These are phyloP conservation scores for Monosporascus sp. DNA, from an alignment of 2,329 filamentous ascomycete species.

Conservation along the genomic window DNA sequence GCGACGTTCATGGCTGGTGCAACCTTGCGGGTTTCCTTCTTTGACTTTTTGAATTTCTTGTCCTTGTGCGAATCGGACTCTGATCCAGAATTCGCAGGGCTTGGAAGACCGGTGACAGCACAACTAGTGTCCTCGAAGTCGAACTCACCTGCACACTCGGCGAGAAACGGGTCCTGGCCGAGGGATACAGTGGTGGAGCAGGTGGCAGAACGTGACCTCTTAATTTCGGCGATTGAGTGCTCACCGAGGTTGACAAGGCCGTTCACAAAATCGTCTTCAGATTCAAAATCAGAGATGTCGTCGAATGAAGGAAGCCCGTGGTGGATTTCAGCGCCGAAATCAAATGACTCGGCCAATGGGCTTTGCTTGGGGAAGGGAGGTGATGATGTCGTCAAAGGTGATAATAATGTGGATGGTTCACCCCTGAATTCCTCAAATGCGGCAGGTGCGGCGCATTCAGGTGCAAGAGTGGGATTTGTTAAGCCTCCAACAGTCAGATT, in stretches of 20 bases:
- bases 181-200: conserved; percentile 63
- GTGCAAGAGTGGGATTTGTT: conserved; percentile 42
- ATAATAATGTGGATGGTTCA: conserved; percentile 24
- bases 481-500: conserved; percentile 69
- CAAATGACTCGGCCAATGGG: conserved; percentile 41
- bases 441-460: conserved; percentile 61
- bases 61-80: conserved; percentile 45
- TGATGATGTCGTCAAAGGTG: not conserved
- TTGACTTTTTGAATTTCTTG: conserved; percentile 54
- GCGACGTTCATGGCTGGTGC: conserved; percentile 40
- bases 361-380: conserved; percentile 41
- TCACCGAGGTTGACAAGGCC: conserved; percentile 63
- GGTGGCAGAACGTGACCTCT: conserved; percentile 64
- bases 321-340: conserved; percentile 44
- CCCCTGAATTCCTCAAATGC: conserved; percentile 56
- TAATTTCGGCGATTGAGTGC: conserved; percentile 53
- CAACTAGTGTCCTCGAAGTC: conserved; percentile 68
- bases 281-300: conserved; percentile 83
- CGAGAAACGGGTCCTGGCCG: conserved; percentile 72
- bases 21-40: conserved; percentile 35
- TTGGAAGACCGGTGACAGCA: conserved; percentile 56
- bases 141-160: conserved; percentile 55
- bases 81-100: conserved; percentile 50
- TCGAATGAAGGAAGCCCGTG: conserved; percentile 70
- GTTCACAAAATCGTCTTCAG: conserved; percentile 80